Conservation (phyloP, 257 asterid genomes). For the Marsdenia floribunda region DNA sequence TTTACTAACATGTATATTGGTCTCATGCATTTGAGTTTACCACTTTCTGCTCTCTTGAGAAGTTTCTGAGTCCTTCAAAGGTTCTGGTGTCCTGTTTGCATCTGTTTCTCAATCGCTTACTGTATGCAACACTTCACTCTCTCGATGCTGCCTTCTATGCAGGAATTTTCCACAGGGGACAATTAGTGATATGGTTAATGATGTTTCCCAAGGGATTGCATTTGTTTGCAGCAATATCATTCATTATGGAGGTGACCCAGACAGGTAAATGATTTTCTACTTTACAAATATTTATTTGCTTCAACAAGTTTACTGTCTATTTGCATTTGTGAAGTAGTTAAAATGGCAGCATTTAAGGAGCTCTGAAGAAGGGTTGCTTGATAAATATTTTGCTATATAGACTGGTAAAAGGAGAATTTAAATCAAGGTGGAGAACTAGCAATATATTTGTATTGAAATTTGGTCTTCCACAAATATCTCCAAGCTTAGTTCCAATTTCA, state of each 20-base stretch:
- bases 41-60: neutral
- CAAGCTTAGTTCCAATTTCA: neutral
- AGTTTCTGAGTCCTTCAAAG: neutral
- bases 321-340: neutral
- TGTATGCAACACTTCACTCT: neutral
- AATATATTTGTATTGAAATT: too few relatives aligned
- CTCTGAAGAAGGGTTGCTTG: neutral
- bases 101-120: neutral
- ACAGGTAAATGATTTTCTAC: conserved; percentile 41
- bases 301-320: neutral
- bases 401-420: neutral
- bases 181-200: conserved; percentile 84
- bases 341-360: neutral
- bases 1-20: neutral
- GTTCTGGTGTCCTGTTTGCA: neutral
- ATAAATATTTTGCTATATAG: neutral
- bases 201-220: conserved; percentile 76
- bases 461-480: neutral
- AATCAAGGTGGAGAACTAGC: neutral
- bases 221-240: conserved; percentile 55
- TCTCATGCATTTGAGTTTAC: neutral
- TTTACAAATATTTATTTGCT: neutral
- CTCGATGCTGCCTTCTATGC: conserved; percentile 22
- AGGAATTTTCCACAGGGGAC: conserved; percentile 99
- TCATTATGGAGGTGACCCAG: conserved; percentile 88